phyloP scores from a whole-genome alignment of 139 green algal species.

The Marvania coccoides region DNA sequence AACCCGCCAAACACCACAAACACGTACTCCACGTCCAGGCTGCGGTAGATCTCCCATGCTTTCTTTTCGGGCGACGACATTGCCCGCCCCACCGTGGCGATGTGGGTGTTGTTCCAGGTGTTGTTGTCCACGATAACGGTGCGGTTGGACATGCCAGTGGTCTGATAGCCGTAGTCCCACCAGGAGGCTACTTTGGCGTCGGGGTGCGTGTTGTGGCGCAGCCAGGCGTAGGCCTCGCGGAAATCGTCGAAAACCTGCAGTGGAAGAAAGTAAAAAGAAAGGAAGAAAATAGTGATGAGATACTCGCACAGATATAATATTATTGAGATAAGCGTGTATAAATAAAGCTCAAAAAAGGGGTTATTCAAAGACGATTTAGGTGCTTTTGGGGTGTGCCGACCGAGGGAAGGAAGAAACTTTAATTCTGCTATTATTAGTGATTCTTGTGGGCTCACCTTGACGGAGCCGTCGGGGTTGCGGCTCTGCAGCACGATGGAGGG shows the following conservation, averaged over 20 bases:
- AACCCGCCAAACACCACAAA: slow-evolving; percentile 93
- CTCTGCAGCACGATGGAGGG: slow-evolving; percentile 90
- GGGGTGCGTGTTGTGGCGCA: slow-evolving; percentile 76
- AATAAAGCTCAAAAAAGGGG: too few species aligned
- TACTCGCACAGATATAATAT: too few species aligned
- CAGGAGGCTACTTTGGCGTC: slow-evolving; percentile 67
- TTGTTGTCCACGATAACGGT: slow-evolving; percentile 95
- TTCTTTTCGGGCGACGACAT: slow-evolving; percentile 71
- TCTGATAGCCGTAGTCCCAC: slow-evolving; percentile 97
- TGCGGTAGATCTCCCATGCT: slow-evolving; percentile 67
- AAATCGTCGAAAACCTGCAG: slow-evolving; percentile 98
- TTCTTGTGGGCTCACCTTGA: too few species aligned
- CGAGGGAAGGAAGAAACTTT: too few species aligned
- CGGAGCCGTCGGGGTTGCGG: slow-evolving; percentile 3
- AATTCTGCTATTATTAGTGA: too few species aligned
- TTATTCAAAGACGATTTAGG: too few species aligned
- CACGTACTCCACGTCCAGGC: slow-evolving; percentile 90
- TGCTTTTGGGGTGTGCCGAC: too few species aligned
- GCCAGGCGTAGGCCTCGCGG: slow-evolving; percentile 75
- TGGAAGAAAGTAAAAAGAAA: too few species aligned
- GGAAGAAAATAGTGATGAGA: too few species aligned
- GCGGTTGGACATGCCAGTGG: slow-evolving; percentile 85
- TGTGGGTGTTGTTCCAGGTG: slow-evolving; percentile 96
- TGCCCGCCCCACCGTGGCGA: slow-evolving; percentile 80
- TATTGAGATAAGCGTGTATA: too few species aligned